phyloP scores from a whole-genome alignment of 768 basidiomycete species.

The Austroboletus eburneus region DNA sequence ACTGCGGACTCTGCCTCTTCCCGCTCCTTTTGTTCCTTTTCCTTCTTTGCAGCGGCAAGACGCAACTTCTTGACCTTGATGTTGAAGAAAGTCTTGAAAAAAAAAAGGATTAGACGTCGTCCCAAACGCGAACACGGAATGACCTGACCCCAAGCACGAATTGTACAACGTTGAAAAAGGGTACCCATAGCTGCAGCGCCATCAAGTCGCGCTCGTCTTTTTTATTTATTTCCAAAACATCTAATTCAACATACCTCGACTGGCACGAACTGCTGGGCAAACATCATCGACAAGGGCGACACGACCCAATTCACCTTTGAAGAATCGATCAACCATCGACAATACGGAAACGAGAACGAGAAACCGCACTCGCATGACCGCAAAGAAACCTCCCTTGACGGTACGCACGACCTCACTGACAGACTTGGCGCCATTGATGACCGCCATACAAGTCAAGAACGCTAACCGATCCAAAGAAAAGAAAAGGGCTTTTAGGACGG shows the following conservation, averaged over 20 bases:
- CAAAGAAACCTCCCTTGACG: slow-evolving; percentile 68
- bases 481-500: neutral
- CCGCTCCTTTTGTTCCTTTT: slow-evolving; percentile 36
- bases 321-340: slow-evolving; percentile 1
- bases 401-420: slow-evolving; percentile 60
- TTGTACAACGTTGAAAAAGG: slow-evolving; percentile 78
- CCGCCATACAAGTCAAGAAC: slow-evolving; percentile 74
- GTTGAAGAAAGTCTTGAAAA: slow-evolving; percentile 64
- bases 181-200: slow-evolving; percentile 69
- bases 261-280: slow-evolving; percentile 79
- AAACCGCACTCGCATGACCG: slow-evolving; percentile 67
- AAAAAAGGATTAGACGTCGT: neutral
- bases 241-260: slow-evolving; percentile 67
- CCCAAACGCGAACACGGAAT: slow-evolving; percentile 1
- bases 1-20: slow-evolving; percentile 22
- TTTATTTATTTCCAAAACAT: too few relatives aligned
- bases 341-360: neutral
- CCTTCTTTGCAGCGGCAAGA: slow-evolving; percentile 51
- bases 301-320: slow-evolving; percentile 73
- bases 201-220: too few relatives aligned
- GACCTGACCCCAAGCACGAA: slow-evolving; percentile 68
- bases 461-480: slow-evolving; percentile 35
- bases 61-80: slow-evolving; percentile 62
- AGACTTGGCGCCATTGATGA: slow-evolving; percentile 77
- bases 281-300: slow-evolving; percentile 65